phyloP scores from a whole-genome alignment of 768 basidiomycete genomes.

The Suillus clintonianus region DNA sequence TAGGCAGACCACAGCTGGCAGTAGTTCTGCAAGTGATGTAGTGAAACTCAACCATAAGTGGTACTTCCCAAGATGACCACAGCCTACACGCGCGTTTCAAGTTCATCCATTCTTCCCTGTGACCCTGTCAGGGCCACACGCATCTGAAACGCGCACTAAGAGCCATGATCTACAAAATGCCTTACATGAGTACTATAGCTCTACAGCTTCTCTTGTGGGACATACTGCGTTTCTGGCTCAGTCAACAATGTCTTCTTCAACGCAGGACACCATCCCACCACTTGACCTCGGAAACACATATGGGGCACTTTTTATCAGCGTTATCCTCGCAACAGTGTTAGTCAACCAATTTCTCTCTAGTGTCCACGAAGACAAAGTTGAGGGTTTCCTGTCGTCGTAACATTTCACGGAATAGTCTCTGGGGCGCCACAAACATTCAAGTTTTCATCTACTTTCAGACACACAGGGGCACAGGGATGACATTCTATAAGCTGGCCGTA shows the following conservation, averaged over 20 bases:
- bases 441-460: constrained; percentile 3
- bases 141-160: too few relatives aligned
- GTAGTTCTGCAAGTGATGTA: too few relatives aligned
- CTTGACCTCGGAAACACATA: background rate
- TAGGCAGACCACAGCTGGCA: too few relatives aligned
- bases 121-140: too few relatives aligned
- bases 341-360: background rate
- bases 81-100: too few relatives aligned
- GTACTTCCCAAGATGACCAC: too few relatives aligned
- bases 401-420: background rate
- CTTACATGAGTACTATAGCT: too few relatives aligned
- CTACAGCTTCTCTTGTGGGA: too few relatives aligned
- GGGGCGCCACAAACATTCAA: background rate
- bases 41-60: too few relatives aligned
- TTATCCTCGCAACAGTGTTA: background rate
- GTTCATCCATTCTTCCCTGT: too few relatives aligned
- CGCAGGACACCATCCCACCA: background rate
- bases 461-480: background rate
- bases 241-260: background rate
- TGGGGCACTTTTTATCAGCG: background rate
- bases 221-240: background rate
- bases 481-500: background rate
- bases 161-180: too few relatives aligned
- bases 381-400: background rate
- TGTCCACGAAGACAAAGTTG: background rate